Base-by-base conservation (phyloP, 768 basidiomycete genomes). In the Ramaria rubella region DNA sequence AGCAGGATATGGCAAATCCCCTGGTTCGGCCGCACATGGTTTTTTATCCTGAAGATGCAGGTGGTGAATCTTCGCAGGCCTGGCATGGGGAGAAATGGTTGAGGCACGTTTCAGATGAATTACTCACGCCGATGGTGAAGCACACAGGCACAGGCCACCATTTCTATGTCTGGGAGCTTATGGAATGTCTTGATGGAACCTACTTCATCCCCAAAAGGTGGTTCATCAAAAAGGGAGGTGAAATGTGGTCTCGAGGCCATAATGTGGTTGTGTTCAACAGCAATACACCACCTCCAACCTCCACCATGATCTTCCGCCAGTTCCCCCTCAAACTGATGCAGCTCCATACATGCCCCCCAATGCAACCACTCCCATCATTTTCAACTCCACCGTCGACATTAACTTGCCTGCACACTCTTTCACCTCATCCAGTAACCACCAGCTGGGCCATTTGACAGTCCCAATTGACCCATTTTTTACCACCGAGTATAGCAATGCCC, bases 1-100 rank as follows among this genome's bases (percentile, higher is more conserved):
- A n/a, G n/a, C 36, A 63, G 60, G 62, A 63, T 33, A 31, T 61
- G n/a, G 58, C 62, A 7, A 63, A 63, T 31, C 62, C 62, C 0
- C 24, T 59, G 6, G 49, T 59, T 5, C 54, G 58, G 2, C 29
- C 17, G 9, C 33, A 33, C 11, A n/a, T 63, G 9, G 30, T 51
- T 3, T 19, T 50, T 8, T 61, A 57, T 44, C 26, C 58, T 1
- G 58, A 59, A 38, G 60, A 61, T 15, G 36, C 44, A n/a, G 58
- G 40, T 3, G 31, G 36, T 14, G 14, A 15, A 9, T 6, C 27
- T 6, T 23, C 19, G 7, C 26, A 57, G 27, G 12, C 21, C 5
- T 58, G 55, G 38, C 56, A 58, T 30, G 55, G 31, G 8, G 34
- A 23, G 19, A 58, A 57, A 36, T 58, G 57, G 57, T 24, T 30